phyloP scores from a whole-genome alignment of 2,329 filamentous ascomycete species.

The Fusarium robinianum region DNA sequence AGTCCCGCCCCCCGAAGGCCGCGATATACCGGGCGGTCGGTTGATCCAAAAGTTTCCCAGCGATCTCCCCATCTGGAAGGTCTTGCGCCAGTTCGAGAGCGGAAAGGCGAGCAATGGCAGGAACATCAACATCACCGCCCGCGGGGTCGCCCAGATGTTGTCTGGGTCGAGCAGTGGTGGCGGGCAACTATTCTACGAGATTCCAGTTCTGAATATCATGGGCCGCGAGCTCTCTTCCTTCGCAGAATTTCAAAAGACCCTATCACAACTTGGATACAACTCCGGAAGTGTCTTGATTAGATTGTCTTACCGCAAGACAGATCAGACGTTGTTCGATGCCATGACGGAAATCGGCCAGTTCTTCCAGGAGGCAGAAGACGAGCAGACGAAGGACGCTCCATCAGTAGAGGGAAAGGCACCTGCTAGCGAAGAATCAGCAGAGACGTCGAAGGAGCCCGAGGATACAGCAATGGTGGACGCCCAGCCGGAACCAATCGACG shows the following conservation, averaged over 20 bases:
- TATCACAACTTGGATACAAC: constrained; percentile 86
- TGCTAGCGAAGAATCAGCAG: no score
- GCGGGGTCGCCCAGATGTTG: constrained; percentile 69
- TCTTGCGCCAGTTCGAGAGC: constrained; percentile 88
- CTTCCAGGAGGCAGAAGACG: constrained; percentile 60
- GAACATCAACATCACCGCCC: constrained; percentile 80
- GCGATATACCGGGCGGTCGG: constrained; percentile 65
- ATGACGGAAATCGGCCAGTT: constrained; percentile 79
- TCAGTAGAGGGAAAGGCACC: constrained; percentile 9
- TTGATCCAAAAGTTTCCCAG: constrained; percentile 86
- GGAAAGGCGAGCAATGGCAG: constrained; percentile 63
- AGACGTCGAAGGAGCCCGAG: constrained; percentile 17
- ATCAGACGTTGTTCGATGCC: constrained; percentile 80
- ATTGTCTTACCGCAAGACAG: constrained; percentile 75
- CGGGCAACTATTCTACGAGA: constrained; percentile 86
- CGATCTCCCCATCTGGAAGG: constrained; percentile 84
- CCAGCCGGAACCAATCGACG: constrained; percentile 11
- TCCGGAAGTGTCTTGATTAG: constrained; percentile 79
- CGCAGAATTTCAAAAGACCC: constrained; percentile 82
- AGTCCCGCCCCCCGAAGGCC: constrained; percentile 72
- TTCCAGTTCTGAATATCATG: constrained; percentile 82
- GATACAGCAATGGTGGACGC: constrained; percentile 28
- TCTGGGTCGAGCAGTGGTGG: constrained; percentile 59
- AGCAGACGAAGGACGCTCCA: constrained; percentile 14
- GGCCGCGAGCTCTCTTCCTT: constrained; percentile 78